Percentiles rank a stretch among this genome's conserved stretches.
Conservation (phyloP, 192 early-diverging fungal genomes). For the Chytriomyces sp. region DNA sequence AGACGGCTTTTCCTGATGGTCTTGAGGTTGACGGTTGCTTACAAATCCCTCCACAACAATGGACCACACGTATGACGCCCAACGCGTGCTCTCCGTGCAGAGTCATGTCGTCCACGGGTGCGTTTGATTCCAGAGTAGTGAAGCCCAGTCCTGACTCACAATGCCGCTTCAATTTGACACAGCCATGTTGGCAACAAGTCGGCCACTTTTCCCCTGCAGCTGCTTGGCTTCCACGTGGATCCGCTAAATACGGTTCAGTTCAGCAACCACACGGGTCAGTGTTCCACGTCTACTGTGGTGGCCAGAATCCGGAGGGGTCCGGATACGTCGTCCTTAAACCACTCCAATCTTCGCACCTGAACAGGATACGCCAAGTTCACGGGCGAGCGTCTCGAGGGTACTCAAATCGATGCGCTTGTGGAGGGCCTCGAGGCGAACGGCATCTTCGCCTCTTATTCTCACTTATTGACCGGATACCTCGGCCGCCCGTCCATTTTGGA, state of each 20-base stretch:
- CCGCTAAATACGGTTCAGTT: constrained; percentile 92
- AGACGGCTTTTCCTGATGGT: not conserved
- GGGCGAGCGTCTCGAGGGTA: constrained; percentile 67
- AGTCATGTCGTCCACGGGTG: constrained; percentile 71
- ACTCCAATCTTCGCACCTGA: not conserved
- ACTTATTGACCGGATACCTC: constrained; percentile 88
- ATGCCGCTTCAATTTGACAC: not conserved
- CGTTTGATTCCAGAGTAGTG: constrained; percentile 37
- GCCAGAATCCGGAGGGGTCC: not conserved
- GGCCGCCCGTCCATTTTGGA: constrained; percentile 69
- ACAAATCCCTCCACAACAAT: too few species aligned
- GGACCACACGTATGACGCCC: too few species aligned
- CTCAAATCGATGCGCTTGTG: constrained; percentile 69
- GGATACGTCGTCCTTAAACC: too few species aligned
- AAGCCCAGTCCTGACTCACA: not conserved
- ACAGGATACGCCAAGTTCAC: constrained; percentile 75
- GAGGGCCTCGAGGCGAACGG: constrained; percentile 75
- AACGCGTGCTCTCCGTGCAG: constrained; percentile 52
- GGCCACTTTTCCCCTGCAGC: constrained; percentile 89
- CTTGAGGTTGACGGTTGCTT: too few species aligned
- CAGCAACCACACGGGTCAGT: constrained; percentile 84
- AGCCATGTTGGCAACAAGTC: constrained; percentile 72
- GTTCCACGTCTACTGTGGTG: not conserved
- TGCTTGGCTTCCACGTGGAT: constrained; percentile 89
- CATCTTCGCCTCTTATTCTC: constrained; percentile 70